phyloP scores from a whole-genome alignment of 306 rosid species.

The Vigna hirtella region DNA sequence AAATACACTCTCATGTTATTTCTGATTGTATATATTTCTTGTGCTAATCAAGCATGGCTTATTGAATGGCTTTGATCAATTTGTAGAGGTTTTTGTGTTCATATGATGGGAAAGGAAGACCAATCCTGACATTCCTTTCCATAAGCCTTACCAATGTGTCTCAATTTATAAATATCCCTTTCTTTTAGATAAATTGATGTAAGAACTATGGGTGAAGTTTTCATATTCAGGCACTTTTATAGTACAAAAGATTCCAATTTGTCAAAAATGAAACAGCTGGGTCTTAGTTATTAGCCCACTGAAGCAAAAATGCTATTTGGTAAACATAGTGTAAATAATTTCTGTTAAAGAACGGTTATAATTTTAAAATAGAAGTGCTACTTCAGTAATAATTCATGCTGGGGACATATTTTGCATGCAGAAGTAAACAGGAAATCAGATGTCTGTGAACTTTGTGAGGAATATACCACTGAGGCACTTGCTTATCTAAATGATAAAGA shows the following conservation, averaged over 20 bases:
- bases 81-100: neutral
- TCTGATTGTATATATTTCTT: neutral
- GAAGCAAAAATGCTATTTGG: slow-evolving; percentile 4
- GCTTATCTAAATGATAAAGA: slow-evolving; percentile 64
- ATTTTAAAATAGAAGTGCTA: slow-evolving; percentile 5
- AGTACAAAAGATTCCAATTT: neutral
- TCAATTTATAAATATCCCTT: neutral
- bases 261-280: neutral
- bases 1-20: neutral
- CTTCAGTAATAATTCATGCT: slow-evolving; percentile 5
- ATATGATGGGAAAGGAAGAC: slow-evolving; percentile 3
- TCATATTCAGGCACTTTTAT: neutral
- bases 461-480: slow-evolving; percentile 64
- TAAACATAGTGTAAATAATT: neutral
- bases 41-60: slow-evolving; percentile 8
- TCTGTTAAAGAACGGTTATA: neutral
- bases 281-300: neutral
- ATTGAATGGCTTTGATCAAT: slow-evolving; percentile 6
- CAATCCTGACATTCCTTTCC: neutral
- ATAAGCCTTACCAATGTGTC: neutral
- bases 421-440: slow-evolving; percentile 50
- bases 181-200: neutral
- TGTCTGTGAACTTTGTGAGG: slow-evolving; percentile 78
- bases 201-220: neutral
- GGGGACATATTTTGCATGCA: slow-evolving; percentile 44